Percentiles rank a stretch among this genome's conserved stretches.
Evolutionary conservation across 805 yeast genomes (phyloP).

Genomic region (Groenewaldozyma tartarivorans): DNA sequence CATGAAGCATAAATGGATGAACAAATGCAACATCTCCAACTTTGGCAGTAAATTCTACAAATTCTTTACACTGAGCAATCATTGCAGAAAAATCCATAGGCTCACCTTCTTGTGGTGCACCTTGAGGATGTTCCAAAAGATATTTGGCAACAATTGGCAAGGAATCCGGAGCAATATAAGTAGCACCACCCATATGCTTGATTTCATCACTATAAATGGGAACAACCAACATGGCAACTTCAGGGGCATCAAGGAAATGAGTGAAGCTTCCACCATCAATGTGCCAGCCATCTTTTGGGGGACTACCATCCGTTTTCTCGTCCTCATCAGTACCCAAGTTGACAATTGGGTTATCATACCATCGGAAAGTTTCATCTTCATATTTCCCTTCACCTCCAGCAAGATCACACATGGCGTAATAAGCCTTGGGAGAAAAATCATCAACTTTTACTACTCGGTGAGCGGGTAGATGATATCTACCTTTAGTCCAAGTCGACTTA

Average conservation of each 20-base stretch:
- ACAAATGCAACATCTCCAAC: no score
- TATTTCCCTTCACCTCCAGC: slow-evolving; percentile 8
- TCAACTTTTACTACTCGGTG: slow-evolving; percentile 9
- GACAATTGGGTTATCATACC: slow-evolving; percentile 11
- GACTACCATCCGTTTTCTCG: slow-evolving; percentile 6
- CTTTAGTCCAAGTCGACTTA: slow-evolving; percentile 9
- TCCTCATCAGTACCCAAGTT: slow-evolving; percentile 9
- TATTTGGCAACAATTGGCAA: slow-evolving; percentile 6
- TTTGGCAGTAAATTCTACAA: slow-evolving; percentile 12
- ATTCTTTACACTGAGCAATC: slow-evolving; percentile 9
- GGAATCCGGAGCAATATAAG: slow-evolving; percentile 8
- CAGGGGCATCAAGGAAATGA: slow-evolving; percentile 9
- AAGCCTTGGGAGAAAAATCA: slow-evolving; percentile 9
- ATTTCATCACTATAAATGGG: slow-evolving; percentile 7
- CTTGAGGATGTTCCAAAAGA: slow-evolving; percentile 6
- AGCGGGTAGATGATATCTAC: slow-evolving; percentile 8
- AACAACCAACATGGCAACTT: slow-evolving; percentile 7
- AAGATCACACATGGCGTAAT: slow-evolving; percentile 9
- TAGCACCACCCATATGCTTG: slow-evolving; percentile 8
- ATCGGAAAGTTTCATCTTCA: slow-evolving; percentile 10
- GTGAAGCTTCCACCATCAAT: slow-evolving; percentile 9
- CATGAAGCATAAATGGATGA: slow-evolving; percentile 13
- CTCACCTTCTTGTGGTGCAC: slow-evolving; percentile 4
- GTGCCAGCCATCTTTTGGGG: slow-evolving; percentile 9
- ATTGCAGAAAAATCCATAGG: slow-evolving; percentile 4